Conservation (phyloP, 2,329 filamentous ascomycete species). For the Colletotrichum scovillei region DNA sequence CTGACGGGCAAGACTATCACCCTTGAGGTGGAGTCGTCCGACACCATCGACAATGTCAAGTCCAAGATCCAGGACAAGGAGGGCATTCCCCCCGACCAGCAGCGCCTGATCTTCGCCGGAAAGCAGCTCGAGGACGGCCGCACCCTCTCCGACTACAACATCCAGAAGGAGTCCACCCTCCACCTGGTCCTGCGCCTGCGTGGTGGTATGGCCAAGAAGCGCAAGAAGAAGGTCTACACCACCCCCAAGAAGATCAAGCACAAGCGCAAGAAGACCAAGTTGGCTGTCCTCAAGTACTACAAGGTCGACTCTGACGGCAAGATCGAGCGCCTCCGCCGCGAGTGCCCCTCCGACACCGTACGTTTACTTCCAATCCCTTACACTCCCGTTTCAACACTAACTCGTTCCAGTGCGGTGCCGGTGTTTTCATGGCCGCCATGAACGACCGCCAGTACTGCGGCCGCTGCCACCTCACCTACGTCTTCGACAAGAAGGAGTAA, state of each 20-base stretch:
- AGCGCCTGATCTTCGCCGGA: slow-evolving; percentile 99
- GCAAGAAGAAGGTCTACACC: slow-evolving; percentile 99
- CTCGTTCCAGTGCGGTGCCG: slow-evolving; percentile 85
- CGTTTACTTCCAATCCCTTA: slow-evolving; percentile 50
- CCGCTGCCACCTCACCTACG: slow-evolving; percentile 79
- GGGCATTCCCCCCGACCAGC: slow-evolving; percentile 98
- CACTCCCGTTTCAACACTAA: slow-evolving; percentile 45
- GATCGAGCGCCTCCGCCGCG: slow-evolving; percentile 98
- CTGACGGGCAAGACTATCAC: slow-evolving; percentile 99
- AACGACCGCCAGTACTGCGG: slow-evolving; percentile 98
- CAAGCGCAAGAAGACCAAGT: slow-evolving; percentile 99
- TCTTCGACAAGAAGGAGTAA: slow-evolving; percentile 75
- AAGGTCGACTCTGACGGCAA: slow-evolving; percentile 99
- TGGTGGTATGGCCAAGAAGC: slow-evolving; percentile 96
- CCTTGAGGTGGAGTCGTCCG: slow-evolving; percentile 99
- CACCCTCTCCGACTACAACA: slow-evolving; percentile 99
- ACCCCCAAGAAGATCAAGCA: slow-evolving; percentile 99
- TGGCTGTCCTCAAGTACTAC: slow-evolving; percentile 99
- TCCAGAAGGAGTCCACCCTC: slow-evolving; percentile 99
- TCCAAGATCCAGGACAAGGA: slow-evolving; percentile 99
- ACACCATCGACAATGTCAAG: slow-evolving; percentile 99
- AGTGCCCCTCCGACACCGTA: slow-evolving; percentile 93
- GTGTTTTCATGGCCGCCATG: slow-evolving; percentile 99
- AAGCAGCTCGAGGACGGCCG: slow-evolving; percentile 99
- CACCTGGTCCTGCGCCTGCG: slow-evolving; percentile 98